Conservation (phyloP, 23 red algal genomes). For the Chondrus crispus region DNA sequence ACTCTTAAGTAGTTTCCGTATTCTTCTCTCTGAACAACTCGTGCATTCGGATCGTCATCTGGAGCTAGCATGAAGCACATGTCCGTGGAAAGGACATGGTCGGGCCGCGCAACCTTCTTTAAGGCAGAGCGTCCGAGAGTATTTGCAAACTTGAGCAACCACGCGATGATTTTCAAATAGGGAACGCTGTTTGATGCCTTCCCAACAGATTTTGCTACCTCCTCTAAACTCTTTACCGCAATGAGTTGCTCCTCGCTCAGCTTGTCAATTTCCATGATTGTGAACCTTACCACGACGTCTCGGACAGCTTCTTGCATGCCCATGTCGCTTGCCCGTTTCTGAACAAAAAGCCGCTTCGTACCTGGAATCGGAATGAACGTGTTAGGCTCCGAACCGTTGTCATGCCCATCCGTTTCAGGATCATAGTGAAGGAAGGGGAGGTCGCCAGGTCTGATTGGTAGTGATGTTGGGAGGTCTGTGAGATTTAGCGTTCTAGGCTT, state of each 20-base stretch:
- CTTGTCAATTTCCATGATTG: constrained; percentile 55
- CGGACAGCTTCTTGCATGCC: background rate
- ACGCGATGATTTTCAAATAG: constrained; percentile 19
- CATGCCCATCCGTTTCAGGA: constrained; percentile 22
- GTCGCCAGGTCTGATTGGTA: constrained; percentile 2
- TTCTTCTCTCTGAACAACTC: constrained; percentile 3
- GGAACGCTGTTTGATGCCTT: constrained; percentile 12
- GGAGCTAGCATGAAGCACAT: constrained; percentile 11
- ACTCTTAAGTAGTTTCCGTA: constrained; percentile 28
- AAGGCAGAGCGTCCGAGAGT: constrained; percentile 13
- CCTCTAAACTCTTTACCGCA: constrained; percentile 22
- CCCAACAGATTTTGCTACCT: background rate
- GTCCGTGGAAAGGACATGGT: constrained; percentile 38
- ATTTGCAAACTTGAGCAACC: constrained; percentile 29
- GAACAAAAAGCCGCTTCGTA: constrained; percentile 16
- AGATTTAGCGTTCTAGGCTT: background rate
- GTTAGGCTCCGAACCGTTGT: background rate
- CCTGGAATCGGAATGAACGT: constrained; percentile 16
- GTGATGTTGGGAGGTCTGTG: background rate
- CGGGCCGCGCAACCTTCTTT: constrained; percentile 9
- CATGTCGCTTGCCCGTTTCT: background rate
- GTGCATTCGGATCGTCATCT: background rate
- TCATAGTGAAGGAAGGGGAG: constrained; percentile 31
- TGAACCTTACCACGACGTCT: constrained; percentile 17
- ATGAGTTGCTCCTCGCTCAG: constrained; percentile 26